Conservation (phyloP, 2,329 filamentous ascomycete genomes). For the Sarocladium brachiariae region DNA sequence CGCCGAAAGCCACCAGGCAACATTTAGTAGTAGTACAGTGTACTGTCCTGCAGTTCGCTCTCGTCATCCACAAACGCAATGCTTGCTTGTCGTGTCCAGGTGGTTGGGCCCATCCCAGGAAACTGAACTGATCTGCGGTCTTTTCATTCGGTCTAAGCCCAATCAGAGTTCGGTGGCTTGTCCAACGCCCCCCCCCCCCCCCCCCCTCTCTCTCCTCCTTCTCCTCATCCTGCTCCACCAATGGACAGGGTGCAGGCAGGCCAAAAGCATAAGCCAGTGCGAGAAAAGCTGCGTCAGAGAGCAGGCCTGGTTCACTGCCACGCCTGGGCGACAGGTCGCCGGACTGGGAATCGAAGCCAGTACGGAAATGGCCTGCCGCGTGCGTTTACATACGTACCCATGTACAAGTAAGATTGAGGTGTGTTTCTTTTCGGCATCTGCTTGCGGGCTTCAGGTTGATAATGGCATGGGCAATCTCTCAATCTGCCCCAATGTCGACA, state of each 20-base stretch:
- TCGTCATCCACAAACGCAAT: neutral
- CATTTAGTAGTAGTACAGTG: no score
- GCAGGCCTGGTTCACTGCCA: neutral
- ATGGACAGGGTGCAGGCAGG: neutral
- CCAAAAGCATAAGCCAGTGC: neutral
- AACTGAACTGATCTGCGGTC: constrained; percentile 5
- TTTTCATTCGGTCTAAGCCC: constrained; percentile 4
- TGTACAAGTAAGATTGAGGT: neutral
- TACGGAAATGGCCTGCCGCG: neutral
- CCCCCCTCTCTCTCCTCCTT: neutral
- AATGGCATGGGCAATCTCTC: neutral
- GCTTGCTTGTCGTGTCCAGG: neutral
- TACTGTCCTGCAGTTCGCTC: no score
- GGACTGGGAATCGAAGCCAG: neutral
- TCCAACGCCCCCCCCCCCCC: neutral
- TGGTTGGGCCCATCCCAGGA: constrained; percentile 1
- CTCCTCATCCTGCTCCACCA: neutral
- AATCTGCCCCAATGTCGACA: neutral
- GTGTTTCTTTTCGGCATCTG: neutral
- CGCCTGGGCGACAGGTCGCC: neutral
- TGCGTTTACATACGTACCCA: neutral
- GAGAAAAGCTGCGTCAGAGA: neutral
- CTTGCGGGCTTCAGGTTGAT: neutral
- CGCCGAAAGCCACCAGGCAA: no score
- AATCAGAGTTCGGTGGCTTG: constrained; percentile 8